Conservation (phyloP, 768 basidiomycete species). For the Psilocybe subaeruginosa region DNA sequence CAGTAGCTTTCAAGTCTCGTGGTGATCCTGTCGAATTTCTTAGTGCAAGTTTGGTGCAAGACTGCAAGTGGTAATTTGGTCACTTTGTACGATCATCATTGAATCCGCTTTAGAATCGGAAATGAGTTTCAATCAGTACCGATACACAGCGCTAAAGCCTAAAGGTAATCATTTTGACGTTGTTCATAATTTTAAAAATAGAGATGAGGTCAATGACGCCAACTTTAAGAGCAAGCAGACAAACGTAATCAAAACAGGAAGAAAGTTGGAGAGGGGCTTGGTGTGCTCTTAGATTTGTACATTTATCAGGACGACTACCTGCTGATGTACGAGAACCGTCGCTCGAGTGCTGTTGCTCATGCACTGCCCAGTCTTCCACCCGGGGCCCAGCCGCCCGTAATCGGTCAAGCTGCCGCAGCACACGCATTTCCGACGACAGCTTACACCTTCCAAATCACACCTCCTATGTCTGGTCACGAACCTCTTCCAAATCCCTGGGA, state of each 20-base stretch:
- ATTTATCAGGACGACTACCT: neutral
- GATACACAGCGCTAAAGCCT: neutral
- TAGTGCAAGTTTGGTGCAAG: too few relatives aligned
- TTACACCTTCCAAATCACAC: conserved; percentile 9
- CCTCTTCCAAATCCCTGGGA: conserved; percentile 8
- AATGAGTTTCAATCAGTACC: too few relatives aligned
- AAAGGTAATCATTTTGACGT: neutral
- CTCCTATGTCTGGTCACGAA: conserved; percentile 1
- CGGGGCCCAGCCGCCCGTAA: conserved; percentile 24
- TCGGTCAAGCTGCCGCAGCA: conserved; percentile 1
- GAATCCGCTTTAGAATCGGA: too few relatives aligned
- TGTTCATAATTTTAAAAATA: neutral
- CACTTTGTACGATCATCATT: too few relatives aligned
- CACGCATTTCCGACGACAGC: neutral
- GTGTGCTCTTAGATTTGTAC: neutral
- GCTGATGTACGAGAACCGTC: conserved; percentile 17
- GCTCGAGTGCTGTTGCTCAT: conserved; percentile 1
- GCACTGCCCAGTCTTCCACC: conserved; percentile 17
- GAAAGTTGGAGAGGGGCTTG: neutral
- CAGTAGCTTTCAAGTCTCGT: too few relatives aligned
- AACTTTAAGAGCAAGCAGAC: neutral
- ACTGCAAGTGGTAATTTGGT: too few relatives aligned
- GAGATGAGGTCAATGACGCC: neutral
- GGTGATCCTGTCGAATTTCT: too few relatives aligned
- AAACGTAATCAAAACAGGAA: neutral